Conservation (phyloP, 192 early-diverging fungal genomes). For the Linnemannia hyalina region DNA sequence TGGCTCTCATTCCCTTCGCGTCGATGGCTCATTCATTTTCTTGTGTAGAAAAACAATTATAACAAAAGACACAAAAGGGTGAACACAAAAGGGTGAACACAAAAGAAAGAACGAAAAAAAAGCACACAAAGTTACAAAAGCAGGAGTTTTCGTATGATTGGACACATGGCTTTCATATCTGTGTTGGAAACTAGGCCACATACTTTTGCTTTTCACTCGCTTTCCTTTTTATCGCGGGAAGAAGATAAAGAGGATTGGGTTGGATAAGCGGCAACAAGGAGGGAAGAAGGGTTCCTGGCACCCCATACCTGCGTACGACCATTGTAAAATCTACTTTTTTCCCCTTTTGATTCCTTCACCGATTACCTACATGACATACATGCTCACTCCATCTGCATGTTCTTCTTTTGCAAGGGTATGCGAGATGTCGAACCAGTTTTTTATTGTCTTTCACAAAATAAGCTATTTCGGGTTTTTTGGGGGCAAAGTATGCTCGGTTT, state of each 20-base stretch:
- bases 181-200: neutral
- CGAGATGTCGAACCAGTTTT: too few relatives aligned
- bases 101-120: neutral
- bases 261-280: neutral
- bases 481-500: neutral
- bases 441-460: neutral
- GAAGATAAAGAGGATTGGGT: neutral
- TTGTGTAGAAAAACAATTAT: neutral
- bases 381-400: neutral
- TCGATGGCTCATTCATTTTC: neutral
- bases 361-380: neutral
- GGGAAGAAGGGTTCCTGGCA: neutral
- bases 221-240: neutral
- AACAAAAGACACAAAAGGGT: neutral
- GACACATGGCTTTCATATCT: neutral
- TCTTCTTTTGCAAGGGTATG: neutral
- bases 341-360: too few relatives aligned
- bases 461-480: neutral
- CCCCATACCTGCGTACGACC: neutral
- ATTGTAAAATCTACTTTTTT: neutral
- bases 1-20: neutral
- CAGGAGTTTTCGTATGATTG: neutral
- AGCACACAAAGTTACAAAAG: neutral
- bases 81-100: slow-evolving; percentile 1
- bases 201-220: neutral